Evolutionary conservation across 2,329 filamentous ascomycete species (phyloP), one percentile per base, ranked within the genome.

Genomic region (Venturiaceae sp.): DNA sequence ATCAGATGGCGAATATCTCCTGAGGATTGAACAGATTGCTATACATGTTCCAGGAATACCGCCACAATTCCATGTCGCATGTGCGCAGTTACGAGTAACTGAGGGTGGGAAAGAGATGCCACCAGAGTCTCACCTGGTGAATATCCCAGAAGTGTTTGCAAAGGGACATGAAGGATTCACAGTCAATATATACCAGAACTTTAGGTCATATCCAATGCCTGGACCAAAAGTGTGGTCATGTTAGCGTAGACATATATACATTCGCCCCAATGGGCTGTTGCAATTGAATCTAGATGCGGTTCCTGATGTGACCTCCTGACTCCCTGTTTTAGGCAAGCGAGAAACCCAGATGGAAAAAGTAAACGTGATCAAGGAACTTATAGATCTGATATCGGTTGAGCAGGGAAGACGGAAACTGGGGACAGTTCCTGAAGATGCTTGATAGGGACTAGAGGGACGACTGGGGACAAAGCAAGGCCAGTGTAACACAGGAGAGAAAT

Each of bases 151-250:
- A 13, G 67, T 69, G 33, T 65, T 72, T 39, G 68, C 71, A 62
- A 58, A 64, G 7, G 65, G 67, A 1, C 69, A 72, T 58, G 58
- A 67, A 5, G 70, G 70, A 11, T 72, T 68, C 60, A 72, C 69
- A 30, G 69, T 66, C 19, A 72, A 72, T 62, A 72, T 72, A 56
- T 71, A 72, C 64, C 66, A 64, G 62, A 65, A 66, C 63, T 72
- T 73, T 66, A 56, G 28, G 36, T n/a, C 26, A 19, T 56, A 56
- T n/a, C 23, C 13, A 19, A 56, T 56, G 37, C 53, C 53, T 44
- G 53, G 53, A 23, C 33, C 33, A 1, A 21, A 34, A 13, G 53
- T 56, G 6, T 56, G 53, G 53, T 26, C 28, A 19, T 56, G 53
- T 32, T 44, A 30, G 41, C 16, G 19, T 8, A 36, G 3, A 36